Percentiles rank a stretch among this genome's conserved stretches.
Evolutionary conservation across 257 asterid genomes (phyloP).

Genomic region (Cordia subcordata): DNA sequence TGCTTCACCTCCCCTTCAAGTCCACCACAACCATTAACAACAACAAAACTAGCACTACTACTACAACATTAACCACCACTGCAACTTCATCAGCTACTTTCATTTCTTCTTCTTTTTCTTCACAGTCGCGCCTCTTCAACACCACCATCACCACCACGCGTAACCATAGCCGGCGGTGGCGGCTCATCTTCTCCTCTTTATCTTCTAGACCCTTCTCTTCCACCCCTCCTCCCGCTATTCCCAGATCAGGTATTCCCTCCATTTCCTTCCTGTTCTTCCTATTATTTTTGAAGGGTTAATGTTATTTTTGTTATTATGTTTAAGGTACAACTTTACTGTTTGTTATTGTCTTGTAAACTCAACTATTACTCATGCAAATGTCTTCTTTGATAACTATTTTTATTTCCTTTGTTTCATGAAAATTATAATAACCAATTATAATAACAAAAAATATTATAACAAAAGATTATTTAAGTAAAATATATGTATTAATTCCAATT

Average conservation of each 20-base stretch:
- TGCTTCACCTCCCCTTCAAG: not conserved
- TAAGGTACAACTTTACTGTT: too few species aligned
- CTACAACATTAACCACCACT: not conserved
- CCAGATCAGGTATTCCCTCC: constrained; percentile 33
- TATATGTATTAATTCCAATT: too few species aligned
- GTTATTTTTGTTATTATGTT: too few species aligned
- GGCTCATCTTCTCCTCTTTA: not conserved
- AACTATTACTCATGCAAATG: too few species aligned
- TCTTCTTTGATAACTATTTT: too few species aligned
- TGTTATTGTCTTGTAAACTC: too few species aligned
- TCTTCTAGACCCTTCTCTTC: constrained; percentile 19
- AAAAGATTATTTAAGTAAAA: too few species aligned
- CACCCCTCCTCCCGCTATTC: constrained; percentile 38
- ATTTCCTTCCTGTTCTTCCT: not conserved
- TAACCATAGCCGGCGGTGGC: not conserved
- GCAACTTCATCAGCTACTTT: not conserved
- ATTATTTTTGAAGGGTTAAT: not conserved
- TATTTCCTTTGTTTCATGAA: too few species aligned
- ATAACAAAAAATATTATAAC: too few species aligned
- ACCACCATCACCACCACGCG: not conserved
- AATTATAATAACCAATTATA: too few species aligned
- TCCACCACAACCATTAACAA: too few species aligned
- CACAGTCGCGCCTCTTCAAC: not conserved
- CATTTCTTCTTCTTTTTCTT: not conserved
- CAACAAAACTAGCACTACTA: too few species aligned